Percentiles rank a stretch among this genome's conserved stretches.
These are phyloP conservation scores for Dianthus caryophyllus DNA, from an alignment of 148 eudicot genomes.

Conservation along the genomic window DNA sequence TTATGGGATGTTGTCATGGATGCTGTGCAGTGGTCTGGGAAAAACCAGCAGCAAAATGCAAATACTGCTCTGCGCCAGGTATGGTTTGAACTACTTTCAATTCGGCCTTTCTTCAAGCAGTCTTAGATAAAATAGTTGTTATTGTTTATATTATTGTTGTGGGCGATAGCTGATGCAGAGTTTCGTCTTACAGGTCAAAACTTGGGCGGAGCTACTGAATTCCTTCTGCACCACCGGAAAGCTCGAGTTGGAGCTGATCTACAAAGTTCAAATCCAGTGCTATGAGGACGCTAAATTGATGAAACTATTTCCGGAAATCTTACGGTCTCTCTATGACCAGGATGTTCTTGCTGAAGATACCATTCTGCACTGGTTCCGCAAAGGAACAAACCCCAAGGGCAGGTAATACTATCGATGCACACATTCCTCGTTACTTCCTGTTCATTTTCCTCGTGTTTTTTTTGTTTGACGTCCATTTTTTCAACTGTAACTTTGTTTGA, in stretches of 20 bases:
- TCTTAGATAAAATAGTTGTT: neutral
- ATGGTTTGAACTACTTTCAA: conserved; percentile 5
- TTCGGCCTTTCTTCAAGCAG: neutral
- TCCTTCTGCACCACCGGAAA: conserved; percentile 88
- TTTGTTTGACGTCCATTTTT: too few species aligned
- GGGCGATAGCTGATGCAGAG: neutral
- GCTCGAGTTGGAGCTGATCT: conserved; percentile 87
- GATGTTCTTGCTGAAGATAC: conserved; percentile 99
- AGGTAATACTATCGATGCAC: conserved; percentile 38
- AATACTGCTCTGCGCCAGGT: conserved; percentile 95
- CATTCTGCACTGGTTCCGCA: conserved; percentile 90
- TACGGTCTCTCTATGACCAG: conserved; percentile 86
- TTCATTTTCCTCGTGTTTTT: neutral
- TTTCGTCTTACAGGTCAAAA: conserved; percentile 50
- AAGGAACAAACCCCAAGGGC: conserved; percentile 92
- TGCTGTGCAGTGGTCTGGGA: conserved; percentile 98
- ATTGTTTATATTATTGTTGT: neutral
- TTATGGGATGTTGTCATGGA: conserved; percentile 98
- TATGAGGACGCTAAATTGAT: conserved; percentile 93
- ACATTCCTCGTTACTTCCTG: neutral
- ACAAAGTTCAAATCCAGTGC: conserved; percentile 94
- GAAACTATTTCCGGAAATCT: conserved; percentile 92
- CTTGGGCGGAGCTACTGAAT: conserved; percentile 80
- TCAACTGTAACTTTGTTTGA: too few species aligned
- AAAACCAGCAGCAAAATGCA: conserved; percentile 98